Evolutionary conservation across 805 yeast genomes (phyloP), one percentile per base, ranked within the genome.

Genomic region (Candida pseudoglaebosa): DNA sequence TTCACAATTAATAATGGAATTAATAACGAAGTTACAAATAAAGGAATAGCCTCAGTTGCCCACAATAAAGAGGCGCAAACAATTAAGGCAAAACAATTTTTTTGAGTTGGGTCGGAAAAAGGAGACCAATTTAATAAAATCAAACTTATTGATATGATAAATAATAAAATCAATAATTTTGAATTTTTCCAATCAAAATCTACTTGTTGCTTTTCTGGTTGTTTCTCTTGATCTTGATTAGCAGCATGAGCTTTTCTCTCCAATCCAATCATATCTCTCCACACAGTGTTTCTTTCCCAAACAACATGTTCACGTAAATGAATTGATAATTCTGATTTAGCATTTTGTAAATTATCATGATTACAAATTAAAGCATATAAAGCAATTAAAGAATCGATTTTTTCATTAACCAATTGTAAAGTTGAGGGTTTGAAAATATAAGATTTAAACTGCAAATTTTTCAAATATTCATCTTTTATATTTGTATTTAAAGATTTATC

Each of bases 21-120:
- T 26, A 87, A 52, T 40, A 91, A 59, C 0, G 97, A 83, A 2
- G 99, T 91, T 12, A 84, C 95, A 61, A 87, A 93, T 31, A 91
- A 67, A 4, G 98, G 98, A 46, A 91, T 78, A 0, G 96, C 78
- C 56, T 91, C 99, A 8, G 97, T 86, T 0, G 98, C 97, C 99
- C 98, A 91, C 18, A 90, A 66, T 36, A 90, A 55, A 0, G 97
- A 89, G 1, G 95, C 82, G 49, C 86, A 78, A 3, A 84, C 72
- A 33, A 93, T 71, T 4, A 91, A 67, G 0, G 97, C 95, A 56
- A 91, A 74, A 62, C 99, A 49, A 38, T 63, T 53, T 26, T 56
- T 54, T 40, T 67, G 70, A 18, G 60, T 60, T 3, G 38, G 28
- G 41, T 67, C 72, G 14, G 56, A 56, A 49, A 67, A 65, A 1